Evolutionary conservation across 768 basidiomycete species (phyloP).

Genomic region (Leccinum rimulosum): DNA sequence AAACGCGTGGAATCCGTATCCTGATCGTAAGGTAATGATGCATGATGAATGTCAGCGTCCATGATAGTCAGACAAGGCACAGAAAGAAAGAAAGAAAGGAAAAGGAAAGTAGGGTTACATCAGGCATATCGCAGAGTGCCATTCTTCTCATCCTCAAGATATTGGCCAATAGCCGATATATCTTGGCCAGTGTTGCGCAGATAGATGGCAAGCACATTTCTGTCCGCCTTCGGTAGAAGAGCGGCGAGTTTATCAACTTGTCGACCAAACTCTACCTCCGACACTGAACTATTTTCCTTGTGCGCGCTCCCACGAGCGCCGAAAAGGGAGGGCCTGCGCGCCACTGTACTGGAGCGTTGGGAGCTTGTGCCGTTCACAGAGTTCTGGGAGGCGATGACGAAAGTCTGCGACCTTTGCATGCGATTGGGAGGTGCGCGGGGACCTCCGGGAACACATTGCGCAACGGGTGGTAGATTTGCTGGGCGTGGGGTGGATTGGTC

Average conservation of each 20-base stretch:
- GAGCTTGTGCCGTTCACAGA: conserved; percentile 12
- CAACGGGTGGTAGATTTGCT: conserved; percentile 27
- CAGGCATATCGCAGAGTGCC: conserved; percentile 49
- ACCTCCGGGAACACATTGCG: conserved; percentile 67
- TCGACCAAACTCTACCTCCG: conserved; percentile 49
- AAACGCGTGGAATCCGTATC: conserved; percentile 4
- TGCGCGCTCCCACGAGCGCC: conserved; percentile 19
- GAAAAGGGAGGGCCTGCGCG: conserved; percentile 31
- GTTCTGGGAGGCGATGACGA: conserved; percentile 42
- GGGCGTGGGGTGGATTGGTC: conserved; percentile 30
- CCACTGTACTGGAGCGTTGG: conserved; percentile 32
- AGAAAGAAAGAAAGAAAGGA: conserved; percentile 3
- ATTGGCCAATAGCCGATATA: conserved; percentile 83
- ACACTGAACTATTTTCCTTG: conserved; percentile 2
- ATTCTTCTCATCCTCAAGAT: conserved; percentile 81
- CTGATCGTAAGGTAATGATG: conserved; percentile 13
- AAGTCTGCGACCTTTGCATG: conserved; percentile 64
- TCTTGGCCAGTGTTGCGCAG: conserved; percentile 73
- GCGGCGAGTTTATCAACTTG: conserved; percentile 73
- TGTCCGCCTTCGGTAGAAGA: conserved; percentile 72
- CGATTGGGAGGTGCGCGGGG: conserved; percentile 68
- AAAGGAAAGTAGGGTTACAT: conserved; percentile 6
- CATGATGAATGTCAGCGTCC: conserved; percentile 10
- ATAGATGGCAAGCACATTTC: conserved; percentile 65
- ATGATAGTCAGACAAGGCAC: conserved; percentile 2